Percentiles rank a stretch among this genome's conserved stretches.
These are phyloP conservation scores for Penicillium sp. DNA, from an alignment of 2,329 filamentous ascomycete species.

Conservation along the genomic window DNA sequence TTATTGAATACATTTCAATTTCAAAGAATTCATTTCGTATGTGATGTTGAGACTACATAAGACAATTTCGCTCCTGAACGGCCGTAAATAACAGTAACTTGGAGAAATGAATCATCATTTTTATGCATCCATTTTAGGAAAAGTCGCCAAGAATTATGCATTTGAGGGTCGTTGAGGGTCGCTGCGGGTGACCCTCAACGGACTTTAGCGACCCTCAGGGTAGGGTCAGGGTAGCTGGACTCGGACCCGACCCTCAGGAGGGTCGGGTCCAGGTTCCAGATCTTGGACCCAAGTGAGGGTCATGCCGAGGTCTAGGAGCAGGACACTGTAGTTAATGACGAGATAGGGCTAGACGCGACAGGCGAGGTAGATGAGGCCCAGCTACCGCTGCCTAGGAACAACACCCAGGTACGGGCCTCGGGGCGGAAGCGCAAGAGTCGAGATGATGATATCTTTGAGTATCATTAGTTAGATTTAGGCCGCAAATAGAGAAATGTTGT, in stretches of 20 bases:
- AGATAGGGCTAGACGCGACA: neutral
- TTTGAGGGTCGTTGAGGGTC: neutral
- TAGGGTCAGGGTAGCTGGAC: neutral
- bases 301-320: neutral
- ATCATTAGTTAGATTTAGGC: neutral
- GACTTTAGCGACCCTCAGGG: neutral
- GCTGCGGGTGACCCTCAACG: neutral
- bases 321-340: neutral
- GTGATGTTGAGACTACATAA: neutral
- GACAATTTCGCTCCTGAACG: neutral
- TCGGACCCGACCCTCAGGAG: neutral
- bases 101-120: neutral
- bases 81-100: neutral
- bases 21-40: neutral
- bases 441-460: neutral
- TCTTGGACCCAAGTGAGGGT: neutral
- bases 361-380: neutral
- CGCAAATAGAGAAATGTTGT: neutral
- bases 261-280: neutral
- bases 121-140: neutral
- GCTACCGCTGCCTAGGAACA: neutral
- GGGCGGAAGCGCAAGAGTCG: neutral
- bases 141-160: neutral
- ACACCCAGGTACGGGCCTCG: neutral
- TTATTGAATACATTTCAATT: neutral